Conservation (phyloP, 345 rosid species). For the Syzygium grande region DNA sequence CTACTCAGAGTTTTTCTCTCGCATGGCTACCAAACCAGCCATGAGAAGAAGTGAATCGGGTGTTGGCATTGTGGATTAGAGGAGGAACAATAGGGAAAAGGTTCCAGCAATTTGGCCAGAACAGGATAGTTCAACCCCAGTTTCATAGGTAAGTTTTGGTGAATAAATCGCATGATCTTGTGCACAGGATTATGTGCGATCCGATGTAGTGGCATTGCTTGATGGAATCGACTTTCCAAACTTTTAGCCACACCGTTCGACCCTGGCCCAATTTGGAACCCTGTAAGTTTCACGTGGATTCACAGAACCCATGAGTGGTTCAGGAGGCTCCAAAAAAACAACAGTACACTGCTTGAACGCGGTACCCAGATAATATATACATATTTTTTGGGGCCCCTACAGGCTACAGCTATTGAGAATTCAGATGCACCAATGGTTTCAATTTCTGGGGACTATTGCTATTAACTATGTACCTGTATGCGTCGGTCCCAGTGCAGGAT, state of each 20-base stretch:
- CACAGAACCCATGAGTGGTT: not conserved
- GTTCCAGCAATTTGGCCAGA: not conserved
- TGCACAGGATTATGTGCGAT: not conserved
- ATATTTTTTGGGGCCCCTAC: not conserved
- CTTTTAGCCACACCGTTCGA: not conserved
- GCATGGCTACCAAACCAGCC: not conserved
- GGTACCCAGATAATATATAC: not conserved
- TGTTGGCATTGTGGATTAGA: not conserved
- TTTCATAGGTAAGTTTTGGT: not conserved
- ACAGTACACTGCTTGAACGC: not conserved
- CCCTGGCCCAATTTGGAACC: not conserved
- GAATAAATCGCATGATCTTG: not conserved
- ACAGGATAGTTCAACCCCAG: not conserved
- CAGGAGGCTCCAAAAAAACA: too few relatives aligned
- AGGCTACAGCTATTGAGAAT: not conserved
- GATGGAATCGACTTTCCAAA: not conserved
- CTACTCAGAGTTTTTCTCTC: not conserved
- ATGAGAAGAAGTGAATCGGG: not conserved
- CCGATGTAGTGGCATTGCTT: not conserved
- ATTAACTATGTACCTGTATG: not conserved
- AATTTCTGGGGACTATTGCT: not conserved
- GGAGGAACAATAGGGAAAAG: not conserved
- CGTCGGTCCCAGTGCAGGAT: not conserved
- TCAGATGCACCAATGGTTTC: not conserved
- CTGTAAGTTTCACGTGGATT: not conserved